Evolutionary conservation across 768 basidiomycete species (phyloP).

Genomic region (Suillus hirtellus): DNA sequence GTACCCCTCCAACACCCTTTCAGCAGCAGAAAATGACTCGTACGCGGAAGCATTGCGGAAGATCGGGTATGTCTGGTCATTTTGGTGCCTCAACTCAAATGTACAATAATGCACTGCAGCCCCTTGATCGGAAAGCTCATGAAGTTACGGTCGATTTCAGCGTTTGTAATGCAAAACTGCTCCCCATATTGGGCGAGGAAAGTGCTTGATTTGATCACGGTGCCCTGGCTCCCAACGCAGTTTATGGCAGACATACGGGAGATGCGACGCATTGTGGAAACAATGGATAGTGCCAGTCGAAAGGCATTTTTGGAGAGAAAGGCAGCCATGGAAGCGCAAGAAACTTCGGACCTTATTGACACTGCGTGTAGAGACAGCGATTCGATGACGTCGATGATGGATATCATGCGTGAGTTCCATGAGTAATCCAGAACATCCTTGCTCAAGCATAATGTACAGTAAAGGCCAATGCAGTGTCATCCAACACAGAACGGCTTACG

Average conservation of each 20-base stretch:
- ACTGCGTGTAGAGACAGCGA: conserved; percentile 16
- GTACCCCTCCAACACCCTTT: conserved; percentile 34
- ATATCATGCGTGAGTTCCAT: conserved; percentile 43
- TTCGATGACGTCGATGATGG: conserved; percentile 33
- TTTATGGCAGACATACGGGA: conserved; percentile 37
- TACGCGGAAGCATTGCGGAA: conserved; percentile 25
- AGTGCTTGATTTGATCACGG: conserved; percentile 22
- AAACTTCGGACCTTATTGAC: conserved; percentile 14
- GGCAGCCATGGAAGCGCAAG: conserved; percentile 26
- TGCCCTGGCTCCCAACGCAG: conserved; percentile 1
- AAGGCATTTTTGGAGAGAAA: conserved; percentile 40
- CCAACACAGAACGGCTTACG: conserved; percentile 35
- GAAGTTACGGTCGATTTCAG: conserved; percentile 32
- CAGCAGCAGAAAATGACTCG: conserved; percentile 15
- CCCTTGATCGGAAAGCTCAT: conserved; percentile 25
- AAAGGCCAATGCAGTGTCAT: conserved; percentile 38
- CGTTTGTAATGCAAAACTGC: conserved; percentile 28
- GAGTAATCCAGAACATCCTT: background rate
- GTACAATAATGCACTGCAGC: conserved; percentile 15
- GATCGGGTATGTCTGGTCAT: conserved; percentile 29
- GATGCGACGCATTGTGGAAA: conserved; percentile 47
- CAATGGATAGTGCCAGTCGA: conserved; percentile 44
- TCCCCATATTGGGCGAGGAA: conserved; percentile 33
- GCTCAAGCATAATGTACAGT: conserved; percentile 23
- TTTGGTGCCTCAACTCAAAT: background rate